Base-by-base conservation (phyloP, 176 grass and related monocot species). In the Aegilops sharonensis region DNA sequence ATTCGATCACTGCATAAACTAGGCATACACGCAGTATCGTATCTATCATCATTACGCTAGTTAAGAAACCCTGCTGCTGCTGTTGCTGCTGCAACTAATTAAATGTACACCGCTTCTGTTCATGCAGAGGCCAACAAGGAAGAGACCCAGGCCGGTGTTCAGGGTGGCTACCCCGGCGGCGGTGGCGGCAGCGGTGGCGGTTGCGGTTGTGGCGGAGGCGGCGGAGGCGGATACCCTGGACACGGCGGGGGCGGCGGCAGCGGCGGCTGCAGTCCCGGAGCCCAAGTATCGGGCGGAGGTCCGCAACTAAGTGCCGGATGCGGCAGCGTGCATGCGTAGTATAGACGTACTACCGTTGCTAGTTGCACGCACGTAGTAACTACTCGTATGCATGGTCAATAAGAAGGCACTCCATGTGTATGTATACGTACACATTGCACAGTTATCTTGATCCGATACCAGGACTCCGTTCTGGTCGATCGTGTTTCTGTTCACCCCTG, bases 121-220 rank as follows among this genome's bases (percentile, higher is more conserved):
- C 50, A 56, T 56, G 15, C 52, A 88, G 30, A 24, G 9, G 27
- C 3, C 61, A 39, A 23, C 36, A 30, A 71, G 30, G 17, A 52
- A 11, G 62, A 81, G 60, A 18, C n/a, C 3, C 59, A 60, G 24
- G 64, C 73, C 6, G 72, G 83, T 32, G 65, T 76, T 30, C 77
- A 91, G 34, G 86, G 75, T 57, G 85, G 20, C 43, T 27, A 68
- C 32, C 14, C 4, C 15, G 50, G 50, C 50, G 50, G 50, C 50
- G 54, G 64, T 1, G 67, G 25, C 25, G 25, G 25, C 25, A 1
- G 52, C 1, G 64, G 83, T 6, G 36, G 45, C 1, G 63, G 45
- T 1, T 48, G 66, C 14, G 75, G 70, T 10, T 6, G 36, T 27
- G 27, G 27, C 27, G 27, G 27, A 27, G 27, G 27, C 27, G 82